Evolutionary conservation across 306 rosid species (phyloP).

Genomic region (Glycine soja): DNA sequence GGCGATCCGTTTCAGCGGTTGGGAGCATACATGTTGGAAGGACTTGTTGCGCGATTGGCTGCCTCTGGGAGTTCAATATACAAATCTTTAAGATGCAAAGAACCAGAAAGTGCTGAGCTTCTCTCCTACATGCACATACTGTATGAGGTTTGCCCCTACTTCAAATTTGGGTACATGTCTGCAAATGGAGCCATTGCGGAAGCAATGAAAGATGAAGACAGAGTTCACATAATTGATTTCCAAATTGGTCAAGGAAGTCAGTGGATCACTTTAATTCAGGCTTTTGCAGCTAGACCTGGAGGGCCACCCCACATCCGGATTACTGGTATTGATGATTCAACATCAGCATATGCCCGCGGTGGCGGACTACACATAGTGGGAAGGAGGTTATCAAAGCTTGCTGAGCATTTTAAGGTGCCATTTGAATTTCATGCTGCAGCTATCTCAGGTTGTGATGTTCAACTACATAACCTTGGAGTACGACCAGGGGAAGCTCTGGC

Average conservation of each 20-base stretch:
- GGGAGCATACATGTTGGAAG: slow-evolving; percentile 99
- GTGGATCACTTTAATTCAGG: slow-evolving; percentile 93
- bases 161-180: slow-evolving; percentile 97
- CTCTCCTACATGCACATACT: slow-evolving; percentile 92
- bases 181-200: slow-evolving; percentile 99
- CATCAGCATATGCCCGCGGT: slow-evolving; percentile 92
- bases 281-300: slow-evolving; percentile 97
- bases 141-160: slow-evolving; percentile 91
- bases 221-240: slow-evolving; percentile 95
- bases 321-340: slow-evolving; percentile 85
- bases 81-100: slow-evolving; percentile 80
- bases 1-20: slow-evolving; percentile 95
- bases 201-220: slow-evolving; percentile 85
- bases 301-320: slow-evolving; percentile 96
- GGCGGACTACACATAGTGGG: slow-evolving; percentile 87
- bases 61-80: slow-evolving; percentile 82
- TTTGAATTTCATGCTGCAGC: slow-evolving; percentile 83
- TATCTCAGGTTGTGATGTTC: slow-evolving; percentile 76
- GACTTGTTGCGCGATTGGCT: slow-evolving; percentile 75
- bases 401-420: slow-evolving; percentile 78
- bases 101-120: slow-evolving; percentile 79
- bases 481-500: slow-evolving; percentile 82
- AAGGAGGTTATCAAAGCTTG: slow-evolving; percentile 76
- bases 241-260: slow-evolving; percentile 94
- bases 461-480: slow-evolving; percentile 65